Evolutionary conservation across 768 basidiomycete genomes (phyloP), one percentile per base, ranked within the genome.

Genomic region (Phaeotremella skinneri): DNA sequence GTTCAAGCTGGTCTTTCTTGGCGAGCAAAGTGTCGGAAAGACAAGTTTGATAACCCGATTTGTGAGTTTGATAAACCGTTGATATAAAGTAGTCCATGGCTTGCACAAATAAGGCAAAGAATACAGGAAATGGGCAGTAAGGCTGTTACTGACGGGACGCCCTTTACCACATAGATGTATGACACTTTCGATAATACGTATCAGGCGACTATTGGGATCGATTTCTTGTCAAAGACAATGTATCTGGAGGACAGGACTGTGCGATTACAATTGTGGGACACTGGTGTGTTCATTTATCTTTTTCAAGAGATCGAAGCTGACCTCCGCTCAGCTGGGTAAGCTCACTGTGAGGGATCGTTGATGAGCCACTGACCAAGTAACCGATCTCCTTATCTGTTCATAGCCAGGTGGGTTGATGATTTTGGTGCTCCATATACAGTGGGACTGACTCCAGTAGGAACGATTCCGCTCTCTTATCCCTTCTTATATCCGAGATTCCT

Each of bases 151-250:
- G n/a, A n/a, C n/a, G n/a, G n/a, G n/a, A n/a, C n/a, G n/a, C n/a
- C n/a, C n/a, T n/a, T n/a, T n/a, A n/a, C n/a, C n/a, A 25, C 39
- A 26, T 66, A 93, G 90, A 79, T 98, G 96, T 99, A 99, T 77
- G 96, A 99, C 79, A 98, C 96, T 0, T 99, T 99, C 78, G 96
- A 99, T 82, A 98, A 98, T 78, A 98, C 94, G 43, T 99, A 99
- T 78, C 76, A 78, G 57, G 76, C 78, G 29, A 78, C 77, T 23
- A 78, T 78, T 55, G 77, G 94, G 58, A 99, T 99, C 79, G 96
- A 99, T 80, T 99, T 99, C 78, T 81, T 99, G 79, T 94, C 91
- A 81, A 99, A 99, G 82, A 98, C 96, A 0, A 94, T 99, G 91
- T 99, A 99, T 79, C 83, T 98, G 57, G 96, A 99, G 75, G 96